phyloP scores from a whole-genome alignment of 495 filamentous ascomycete species.

The Lasiosphaeriaceae sp. region DNA sequence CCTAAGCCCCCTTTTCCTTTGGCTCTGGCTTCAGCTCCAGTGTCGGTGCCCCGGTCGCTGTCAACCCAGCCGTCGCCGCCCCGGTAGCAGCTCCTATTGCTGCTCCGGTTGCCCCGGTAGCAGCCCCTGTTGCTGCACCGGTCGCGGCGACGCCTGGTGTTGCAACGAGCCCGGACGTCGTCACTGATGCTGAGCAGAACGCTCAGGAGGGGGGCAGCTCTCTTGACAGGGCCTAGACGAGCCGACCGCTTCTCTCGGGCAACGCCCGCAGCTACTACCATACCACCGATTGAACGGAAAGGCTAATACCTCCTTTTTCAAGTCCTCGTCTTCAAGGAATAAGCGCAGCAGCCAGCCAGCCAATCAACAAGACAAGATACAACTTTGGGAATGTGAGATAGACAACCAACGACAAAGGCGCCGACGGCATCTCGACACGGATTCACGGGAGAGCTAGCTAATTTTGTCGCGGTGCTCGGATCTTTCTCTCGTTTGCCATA shows the following conservation, averaged over 20 bases:
- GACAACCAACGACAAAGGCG: not conserved
- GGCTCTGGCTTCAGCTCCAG: not conserved
- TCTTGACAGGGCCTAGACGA: slow-evolving; percentile 6
- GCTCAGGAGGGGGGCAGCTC: slow-evolving; percentile 27
- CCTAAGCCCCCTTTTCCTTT: slow-evolving; percentile 9
- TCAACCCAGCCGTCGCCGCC: not conserved
- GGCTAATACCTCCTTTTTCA: slow-evolving; percentile 18
- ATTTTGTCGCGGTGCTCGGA: not conserved
- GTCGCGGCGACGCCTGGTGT: not conserved
- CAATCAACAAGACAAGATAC: not conserved
- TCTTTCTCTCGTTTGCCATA: not conserved
- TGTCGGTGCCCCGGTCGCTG: not conserved
- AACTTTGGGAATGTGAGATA: not conserved
- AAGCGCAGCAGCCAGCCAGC: slow-evolving; percentile 1
- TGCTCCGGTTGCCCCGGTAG: not conserved
- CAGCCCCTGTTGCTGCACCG: not conserved
- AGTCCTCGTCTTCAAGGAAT: slow-evolving; percentile 24
- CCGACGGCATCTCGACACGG: not conserved
- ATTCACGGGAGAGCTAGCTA: not conserved
- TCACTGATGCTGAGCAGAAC: slow-evolving; percentile 26
- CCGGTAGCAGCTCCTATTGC: not conserved
- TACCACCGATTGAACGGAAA: not conserved
- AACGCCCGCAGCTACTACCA: not conserved
- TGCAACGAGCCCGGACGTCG: slow-evolving; percentile 11
- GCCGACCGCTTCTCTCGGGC: not conserved